Conservation (phyloP, 805 yeast species). For the Suhomyces kilbournensis region DNA sequence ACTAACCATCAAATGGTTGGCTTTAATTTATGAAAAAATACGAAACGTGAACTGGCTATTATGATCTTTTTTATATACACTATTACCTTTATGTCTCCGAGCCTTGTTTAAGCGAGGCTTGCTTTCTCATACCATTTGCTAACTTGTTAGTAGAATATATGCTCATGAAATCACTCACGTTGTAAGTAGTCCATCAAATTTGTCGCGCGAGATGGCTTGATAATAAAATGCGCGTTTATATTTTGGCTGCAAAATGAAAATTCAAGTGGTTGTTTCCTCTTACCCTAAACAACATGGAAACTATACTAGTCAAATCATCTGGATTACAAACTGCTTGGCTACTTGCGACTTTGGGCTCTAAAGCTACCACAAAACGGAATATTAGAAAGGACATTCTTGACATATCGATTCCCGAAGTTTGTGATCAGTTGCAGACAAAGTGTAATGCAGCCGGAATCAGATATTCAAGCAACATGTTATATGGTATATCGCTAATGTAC, state of each 20-base stretch:
- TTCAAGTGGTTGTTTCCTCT: background rate
- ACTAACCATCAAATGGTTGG: slow-evolving; percentile 21
- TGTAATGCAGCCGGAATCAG: slow-evolving; percentile 20
- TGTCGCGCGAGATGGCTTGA: no score
- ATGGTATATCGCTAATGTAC: slow-evolving; percentile 49
- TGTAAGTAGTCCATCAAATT: background rate
- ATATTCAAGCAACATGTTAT: slow-evolving; percentile 41
- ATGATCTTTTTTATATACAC: background rate
- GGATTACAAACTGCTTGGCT: slow-evolving; percentile 29
- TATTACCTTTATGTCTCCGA: background rate
- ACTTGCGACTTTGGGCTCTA: slow-evolving; percentile 42
- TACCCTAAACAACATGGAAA: background rate
- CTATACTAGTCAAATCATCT: background rate
- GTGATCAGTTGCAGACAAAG: slow-evolving; percentile 21
- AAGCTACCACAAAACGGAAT: slow-evolving; percentile 20
- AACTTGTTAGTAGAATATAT: background rate
- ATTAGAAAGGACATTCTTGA: slow-evolving; percentile 30
- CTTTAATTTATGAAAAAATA: slow-evolving; percentile 23
- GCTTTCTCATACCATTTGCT: background rate
- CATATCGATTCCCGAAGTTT: slow-evolving; percentile 42
- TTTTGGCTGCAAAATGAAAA: background rate
- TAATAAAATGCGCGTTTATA: background rate
- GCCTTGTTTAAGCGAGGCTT: background rate
- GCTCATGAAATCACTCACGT: background rate
- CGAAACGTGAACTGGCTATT: slow-evolving; percentile 4